Conservation (phyloP, 2,329 filamentous ascomycete genomes). For the Ceratocystis destructans region DNA sequence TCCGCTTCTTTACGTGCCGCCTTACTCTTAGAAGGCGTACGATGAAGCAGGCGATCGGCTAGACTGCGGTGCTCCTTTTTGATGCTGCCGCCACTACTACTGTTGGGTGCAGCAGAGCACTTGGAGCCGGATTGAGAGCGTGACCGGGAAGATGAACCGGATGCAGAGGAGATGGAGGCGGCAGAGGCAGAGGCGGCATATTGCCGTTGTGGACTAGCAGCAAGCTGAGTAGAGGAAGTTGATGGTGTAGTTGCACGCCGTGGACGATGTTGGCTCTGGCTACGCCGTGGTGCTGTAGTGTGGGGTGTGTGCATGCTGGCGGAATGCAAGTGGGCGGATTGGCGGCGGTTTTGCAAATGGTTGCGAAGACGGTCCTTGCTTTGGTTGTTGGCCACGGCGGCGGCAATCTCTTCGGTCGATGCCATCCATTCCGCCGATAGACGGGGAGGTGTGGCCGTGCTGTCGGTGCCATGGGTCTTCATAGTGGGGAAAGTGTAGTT, state of each 20-base stretch:
- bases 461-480: not conserved
- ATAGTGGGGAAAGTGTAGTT: conserved; percentile 9
- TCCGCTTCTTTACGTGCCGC: conserved; percentile 11
- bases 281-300: not conserved
- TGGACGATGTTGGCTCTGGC: not conserved
- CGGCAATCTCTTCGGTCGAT: conserved; percentile 15
- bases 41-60: conserved; percentile 10
- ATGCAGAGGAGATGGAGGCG: not conserved
- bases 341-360: not conserved
- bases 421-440: conserved; percentile 13
- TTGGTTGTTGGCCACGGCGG: not conserved
- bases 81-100: not conserved
- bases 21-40: conserved; percentile 3
- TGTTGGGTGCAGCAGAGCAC: not conserved
- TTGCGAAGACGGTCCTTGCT: not conserved
- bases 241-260: not conserved
- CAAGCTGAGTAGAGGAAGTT: not conserved
- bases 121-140: not conserved
- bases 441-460: not conserved
- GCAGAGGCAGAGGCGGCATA: not conserved
- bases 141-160: not conserved
- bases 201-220: not conserved
- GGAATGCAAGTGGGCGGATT: not conserved
- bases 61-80: conserved; percentile 12
- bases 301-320: not conserved